Percentiles rank a stretch among this genome's conserved stretches.
Evolutionary conservation across 495 filamentous ascomycete species (phyloP).

Genomic region (Lasiosphaeris hirsuta): DNA sequence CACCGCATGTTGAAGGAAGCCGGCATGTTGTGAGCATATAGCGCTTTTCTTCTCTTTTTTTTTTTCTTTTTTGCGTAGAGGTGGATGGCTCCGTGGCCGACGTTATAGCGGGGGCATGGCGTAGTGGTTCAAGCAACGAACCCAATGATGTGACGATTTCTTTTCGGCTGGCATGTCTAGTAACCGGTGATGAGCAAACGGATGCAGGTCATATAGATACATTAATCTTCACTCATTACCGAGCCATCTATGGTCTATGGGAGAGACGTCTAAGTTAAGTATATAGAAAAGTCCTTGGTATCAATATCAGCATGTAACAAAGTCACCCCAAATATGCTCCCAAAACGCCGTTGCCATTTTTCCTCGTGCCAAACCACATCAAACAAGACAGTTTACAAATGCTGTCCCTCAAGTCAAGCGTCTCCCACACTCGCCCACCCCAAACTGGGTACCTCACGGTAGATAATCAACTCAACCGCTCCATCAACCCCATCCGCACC

Average conservation of each 20-base stretch:
- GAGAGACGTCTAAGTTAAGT: not conserved
- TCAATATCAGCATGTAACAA: constrained; percentile 2
- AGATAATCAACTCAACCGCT: constrained; percentile 32
- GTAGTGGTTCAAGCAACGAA: too few species aligned
- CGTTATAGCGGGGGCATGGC: constrained; percentile 4
- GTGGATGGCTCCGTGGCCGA: too few species aligned
- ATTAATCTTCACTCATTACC: not conserved
- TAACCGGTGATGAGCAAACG: not conserved
- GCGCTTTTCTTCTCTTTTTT: too few species aligned
- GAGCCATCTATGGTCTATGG: constrained; percentile 3
- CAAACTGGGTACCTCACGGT: not conserved
- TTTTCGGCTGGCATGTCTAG: not conserved
- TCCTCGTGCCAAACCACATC: not conserved
- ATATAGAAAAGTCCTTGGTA: constrained; percentile 2
- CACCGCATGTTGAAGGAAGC: constrained; percentile 29
- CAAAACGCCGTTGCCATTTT: constrained; percentile 1
- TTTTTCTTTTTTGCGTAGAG: too few species aligned
- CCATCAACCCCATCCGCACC: constrained; percentile 57
- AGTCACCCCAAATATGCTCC: not conserved
- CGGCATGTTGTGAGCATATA: constrained; percentile 37
- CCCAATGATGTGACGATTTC: too few species aligned
- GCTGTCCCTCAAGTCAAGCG: not conserved
- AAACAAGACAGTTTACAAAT: not conserved
- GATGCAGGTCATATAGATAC: too few species aligned
- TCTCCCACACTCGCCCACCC: not conserved